phyloP scores from a whole-genome alignment of 768 basidiomycete species.

The Mycena capillaripes region DNA sequence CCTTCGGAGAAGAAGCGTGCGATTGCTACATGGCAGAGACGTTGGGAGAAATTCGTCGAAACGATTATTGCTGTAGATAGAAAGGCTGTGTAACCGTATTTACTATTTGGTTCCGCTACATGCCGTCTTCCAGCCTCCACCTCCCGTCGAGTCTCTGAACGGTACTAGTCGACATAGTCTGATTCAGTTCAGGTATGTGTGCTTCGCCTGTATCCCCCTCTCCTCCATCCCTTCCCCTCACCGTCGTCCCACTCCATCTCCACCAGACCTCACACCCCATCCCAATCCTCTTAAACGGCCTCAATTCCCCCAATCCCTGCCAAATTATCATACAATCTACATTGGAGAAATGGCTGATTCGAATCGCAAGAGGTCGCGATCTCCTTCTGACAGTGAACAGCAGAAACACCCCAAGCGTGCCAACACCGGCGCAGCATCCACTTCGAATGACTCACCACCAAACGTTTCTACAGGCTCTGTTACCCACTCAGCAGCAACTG shows the following conservation, averaged over 20 bases:
- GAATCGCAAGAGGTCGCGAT: slow-evolving; percentile 89
- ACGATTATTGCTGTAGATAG: neutral
- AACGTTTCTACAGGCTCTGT: slow-evolving; percentile 60
- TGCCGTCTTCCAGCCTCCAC: neutral
- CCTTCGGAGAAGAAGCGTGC: slow-evolving; percentile 60
- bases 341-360: slow-evolving; percentile 87
- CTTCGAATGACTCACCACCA: slow-evolving; percentile 73
- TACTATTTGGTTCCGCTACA: slow-evolving; percentile 15
- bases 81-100: slow-evolving; percentile 17
- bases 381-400: slow-evolving; percentile 84
- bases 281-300: slow-evolving; percentile 51
- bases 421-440: slow-evolving; percentile 79
- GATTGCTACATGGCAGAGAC: slow-evolving; percentile 58
- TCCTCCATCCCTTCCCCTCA: slow-evolving; percentile 72
- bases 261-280: slow-evolving; percentile 63
- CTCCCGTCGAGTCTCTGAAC: neutral
- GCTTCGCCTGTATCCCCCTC: slow-evolving; percentile 42
- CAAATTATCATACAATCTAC: slow-evolving; percentile 64
- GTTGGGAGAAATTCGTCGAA: slow-evolving; percentile 63
- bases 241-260: slow-evolving; percentile 65
- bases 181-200: slow-evolving; percentile 51
- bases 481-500: slow-evolving; percentile 56
- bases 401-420: slow-evolving; percentile 87
- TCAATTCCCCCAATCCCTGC: slow-evolving; percentile 53
- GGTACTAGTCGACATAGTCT: slow-evolving; percentile 1